Base-by-base conservation (phyloP, 2,329 filamentous ascomycete species). In the Dactylellina drechsleri region DNA sequence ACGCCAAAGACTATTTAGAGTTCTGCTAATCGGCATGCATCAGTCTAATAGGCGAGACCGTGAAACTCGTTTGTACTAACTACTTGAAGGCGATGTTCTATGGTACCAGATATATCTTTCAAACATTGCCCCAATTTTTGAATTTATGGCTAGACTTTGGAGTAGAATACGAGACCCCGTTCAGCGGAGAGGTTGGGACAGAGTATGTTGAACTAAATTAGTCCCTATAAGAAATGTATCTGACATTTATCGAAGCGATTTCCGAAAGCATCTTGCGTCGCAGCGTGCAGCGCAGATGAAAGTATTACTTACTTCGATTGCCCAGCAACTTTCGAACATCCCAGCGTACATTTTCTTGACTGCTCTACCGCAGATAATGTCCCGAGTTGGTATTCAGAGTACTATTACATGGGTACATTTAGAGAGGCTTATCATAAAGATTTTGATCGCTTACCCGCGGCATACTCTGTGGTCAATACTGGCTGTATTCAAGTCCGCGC, bases 91-190 rank as follows among this genome's bases (percentile, higher is more conserved):
- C 93, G 1, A 86, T 97, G 52, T 89, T 89, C 28, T 94, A 90
- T 78, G 95, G 95, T 36, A 95, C 92, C 54, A 99, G 98, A 82
- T 97, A 98, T 82, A 88, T 97, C 50, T 96, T 97, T 79, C 93
- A 98, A 82, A 97, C 93, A 0, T 84, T 99, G 40, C 96, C 95
- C 0, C 91, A 96, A 76, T 86, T 97, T 53, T 83, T 99, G 47
- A 99, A 95, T 0, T 85, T 99, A 1, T 99, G 96, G 94, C 85
- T 99, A 43, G 94, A 97, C 79, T 87, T 99, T 76, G 94, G 92
- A 4, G 90, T 91, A 43, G 88, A 91, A 73, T 85, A 92, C 41
- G 87, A 91, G 79, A 87, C 89, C 78, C 83, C 84, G 26, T 80
- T 86, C 68, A 85, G 87, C 78, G 81, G 83, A 0, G 85, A 84